Conservation (phyloP, 129 eudicot genomes). For the Arctium lappa region DNA sequence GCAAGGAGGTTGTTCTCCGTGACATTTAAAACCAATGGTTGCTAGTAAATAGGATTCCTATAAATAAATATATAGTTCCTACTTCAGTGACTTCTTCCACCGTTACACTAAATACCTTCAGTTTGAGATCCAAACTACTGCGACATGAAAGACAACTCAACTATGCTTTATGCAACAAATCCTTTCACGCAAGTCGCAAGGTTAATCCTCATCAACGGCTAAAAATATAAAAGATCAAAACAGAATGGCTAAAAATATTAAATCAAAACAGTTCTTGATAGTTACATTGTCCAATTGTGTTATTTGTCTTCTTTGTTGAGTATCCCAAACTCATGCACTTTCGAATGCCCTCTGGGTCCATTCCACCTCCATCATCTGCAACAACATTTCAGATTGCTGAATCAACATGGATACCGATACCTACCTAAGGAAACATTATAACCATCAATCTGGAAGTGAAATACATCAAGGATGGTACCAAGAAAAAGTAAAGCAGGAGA, state of each 20-base stretch:
- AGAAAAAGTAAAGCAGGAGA: constrained; percentile 88
- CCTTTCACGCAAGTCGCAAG: not conserved
- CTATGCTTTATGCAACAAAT: constrained; percentile 5
- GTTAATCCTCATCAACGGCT: not conserved
- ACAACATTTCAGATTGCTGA: constrained; percentile 1
- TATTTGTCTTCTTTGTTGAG: constrained; percentile 83
- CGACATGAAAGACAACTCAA: not conserved
- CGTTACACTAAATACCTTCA: not conserved
- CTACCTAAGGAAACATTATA: not conserved
- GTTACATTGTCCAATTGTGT: constrained; percentile 90
- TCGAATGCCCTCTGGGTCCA: constrained; percentile 81
- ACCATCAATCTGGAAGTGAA: not conserved
- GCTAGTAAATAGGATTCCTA: too few species aligned
- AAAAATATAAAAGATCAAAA: not conserved
- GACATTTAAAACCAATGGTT: too few species aligned
- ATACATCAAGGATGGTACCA: constrained; percentile 38
- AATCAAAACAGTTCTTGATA: not conserved
- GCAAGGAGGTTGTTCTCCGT: too few species aligned
- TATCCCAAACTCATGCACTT: constrained; percentile 99
- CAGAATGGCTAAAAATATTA: not conserved
- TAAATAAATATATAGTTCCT: too few species aligned
- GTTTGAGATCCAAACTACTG: not conserved
- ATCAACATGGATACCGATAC: not conserved
- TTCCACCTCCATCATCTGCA: constrained; percentile 95
- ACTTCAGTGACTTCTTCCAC: not conserved